These are phyloP conservation scores for Sclerotinia borealis DNA, from an alignment of 2,329 filamentous ascomycete genomes.

Conservation along the genomic window DNA sequence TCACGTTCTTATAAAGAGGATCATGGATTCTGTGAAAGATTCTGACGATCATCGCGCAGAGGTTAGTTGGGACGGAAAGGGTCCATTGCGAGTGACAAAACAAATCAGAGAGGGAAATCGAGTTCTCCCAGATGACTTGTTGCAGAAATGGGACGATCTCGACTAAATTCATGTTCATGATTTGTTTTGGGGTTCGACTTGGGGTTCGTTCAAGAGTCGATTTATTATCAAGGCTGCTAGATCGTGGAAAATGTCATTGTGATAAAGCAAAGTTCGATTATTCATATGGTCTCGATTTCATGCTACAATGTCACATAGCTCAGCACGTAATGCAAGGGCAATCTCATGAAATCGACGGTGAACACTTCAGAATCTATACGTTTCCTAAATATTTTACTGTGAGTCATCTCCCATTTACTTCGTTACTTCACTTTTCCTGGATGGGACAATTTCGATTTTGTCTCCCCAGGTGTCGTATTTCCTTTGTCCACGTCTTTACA, in stretches of 20 bases:
- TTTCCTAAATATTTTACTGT: not conserved
- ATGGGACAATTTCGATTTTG: not conserved
- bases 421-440: not conserved
- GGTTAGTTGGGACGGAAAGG: constrained; percentile 17
- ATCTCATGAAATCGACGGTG: not conserved
- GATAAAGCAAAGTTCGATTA: not conserved
- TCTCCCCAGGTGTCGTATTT: not conserved
- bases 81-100: constrained; percentile 19
- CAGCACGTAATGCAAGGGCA: not conserved
- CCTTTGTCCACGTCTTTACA: constrained; percentile 10
- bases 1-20: constrained; percentile 22
- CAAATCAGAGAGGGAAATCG: constrained; percentile 20
- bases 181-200: not conserved
- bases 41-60: constrained; percentile 14
- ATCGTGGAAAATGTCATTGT: not conserved
- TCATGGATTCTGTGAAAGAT: constrained; percentile 22
- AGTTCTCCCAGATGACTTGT: constrained; percentile 23
- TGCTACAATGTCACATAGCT: not conserved
- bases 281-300: not conserved
- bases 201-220: too few species aligned
- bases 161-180: not conserved
- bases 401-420: not conserved
- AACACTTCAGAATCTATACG: not conserved
- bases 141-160: not conserved
- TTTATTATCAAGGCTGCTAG: not conserved